phyloP scores from a whole-genome alignment of 345 rosid species.

The Gossypium mustelinum region DNA sequence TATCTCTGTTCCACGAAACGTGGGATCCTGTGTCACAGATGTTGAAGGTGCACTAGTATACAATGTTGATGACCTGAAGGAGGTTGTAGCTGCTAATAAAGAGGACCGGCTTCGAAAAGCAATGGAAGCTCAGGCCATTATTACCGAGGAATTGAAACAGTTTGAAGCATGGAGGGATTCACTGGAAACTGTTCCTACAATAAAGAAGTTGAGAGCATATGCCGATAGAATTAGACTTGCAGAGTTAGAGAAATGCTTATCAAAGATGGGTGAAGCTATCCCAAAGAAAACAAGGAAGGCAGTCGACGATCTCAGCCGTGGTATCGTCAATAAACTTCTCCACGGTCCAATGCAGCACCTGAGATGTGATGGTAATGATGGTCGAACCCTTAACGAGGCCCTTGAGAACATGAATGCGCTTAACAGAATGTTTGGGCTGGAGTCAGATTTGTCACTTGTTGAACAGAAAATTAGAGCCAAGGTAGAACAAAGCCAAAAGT shows the following conservation, averaged over 20 bases:
- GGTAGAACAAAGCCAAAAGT: constrained; percentile 51
- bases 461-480: constrained; percentile 86
- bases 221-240: constrained; percentile 80
- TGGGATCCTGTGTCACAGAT: constrained; percentile 66
- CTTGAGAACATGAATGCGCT: constrained; percentile 98
- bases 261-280: constrained; percentile 86
- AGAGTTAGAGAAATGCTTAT: constrained; percentile 82
- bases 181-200: constrained; percentile 86
- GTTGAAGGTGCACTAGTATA: constrained; percentile 55
- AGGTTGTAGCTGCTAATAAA: constrained; percentile 98
- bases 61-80: constrained; percentile 93
- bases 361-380: constrained; percentile 83
- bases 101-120: constrained; percentile 89
- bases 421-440: constrained; percentile 87
- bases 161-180: constrained; percentile 98
- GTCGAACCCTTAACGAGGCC: constrained; percentile 68
- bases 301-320: constrained; percentile 84
- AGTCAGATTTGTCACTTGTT: constrained; percentile 59
- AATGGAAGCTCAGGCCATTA: constrained; percentile 87
- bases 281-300: constrained; percentile 84
- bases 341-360: constrained; percentile 99
- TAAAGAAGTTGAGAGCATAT: constrained; percentile 89
- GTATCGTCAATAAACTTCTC: constrained; percentile 89
- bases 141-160: constrained; percentile 70
- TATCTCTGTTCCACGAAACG: constrained; percentile 89